Evolutionary conservation across 2,329 filamentous ascomycete species (phyloP).

Genomic region (Tricladium varicosporioides): DNA sequence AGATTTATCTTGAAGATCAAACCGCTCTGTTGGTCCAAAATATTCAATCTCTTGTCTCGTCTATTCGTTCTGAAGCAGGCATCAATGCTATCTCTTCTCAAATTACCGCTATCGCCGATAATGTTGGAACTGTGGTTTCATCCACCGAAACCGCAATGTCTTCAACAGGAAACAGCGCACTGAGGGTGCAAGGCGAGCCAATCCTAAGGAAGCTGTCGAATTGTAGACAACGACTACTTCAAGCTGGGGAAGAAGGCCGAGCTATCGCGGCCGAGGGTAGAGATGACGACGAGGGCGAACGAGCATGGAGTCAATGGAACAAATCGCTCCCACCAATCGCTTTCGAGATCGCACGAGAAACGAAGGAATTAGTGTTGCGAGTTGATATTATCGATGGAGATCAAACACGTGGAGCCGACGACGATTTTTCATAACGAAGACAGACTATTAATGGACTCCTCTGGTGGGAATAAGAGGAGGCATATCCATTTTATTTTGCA

Average conservation of each 20-base stretch:
- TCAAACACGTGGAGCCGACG: constrained; percentile 20
- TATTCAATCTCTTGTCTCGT: constrained; percentile 76
- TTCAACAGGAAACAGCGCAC: constrained; percentile 49
- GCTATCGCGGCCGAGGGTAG: constrained; percentile 54
- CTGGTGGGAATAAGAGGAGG: background rate
- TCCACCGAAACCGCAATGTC: constrained; percentile 59
- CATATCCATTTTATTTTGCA: constrained; percentile 11
- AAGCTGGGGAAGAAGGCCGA: constrained; percentile 59
- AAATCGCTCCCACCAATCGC: constrained; percentile 76
- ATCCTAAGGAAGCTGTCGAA: constrained; percentile 57
- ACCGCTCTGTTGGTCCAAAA: constrained; percentile 75
- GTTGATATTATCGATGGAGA: constrained; percentile 39
- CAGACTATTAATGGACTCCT: background rate
- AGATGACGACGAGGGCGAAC: constrained; percentile 51
- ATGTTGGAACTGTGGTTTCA: constrained; percentile 67
- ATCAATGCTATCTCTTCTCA: constrained; percentile 66
- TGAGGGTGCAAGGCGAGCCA: constrained; percentile 48
- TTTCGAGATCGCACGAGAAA: constrained; percentile 82
- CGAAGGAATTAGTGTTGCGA: constrained; percentile 66
- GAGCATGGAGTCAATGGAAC: constrained; percentile 60
- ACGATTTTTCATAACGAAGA: constrained; percentile 30
- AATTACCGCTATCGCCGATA: constrained; percentile 66
- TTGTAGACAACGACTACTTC: constrained; percentile 64
- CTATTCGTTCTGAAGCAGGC: constrained; percentile 63
- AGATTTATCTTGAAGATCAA: constrained; percentile 81